phyloP scores from a whole-genome alignment of 805 yeast species.

The Candida awuae region DNA sequence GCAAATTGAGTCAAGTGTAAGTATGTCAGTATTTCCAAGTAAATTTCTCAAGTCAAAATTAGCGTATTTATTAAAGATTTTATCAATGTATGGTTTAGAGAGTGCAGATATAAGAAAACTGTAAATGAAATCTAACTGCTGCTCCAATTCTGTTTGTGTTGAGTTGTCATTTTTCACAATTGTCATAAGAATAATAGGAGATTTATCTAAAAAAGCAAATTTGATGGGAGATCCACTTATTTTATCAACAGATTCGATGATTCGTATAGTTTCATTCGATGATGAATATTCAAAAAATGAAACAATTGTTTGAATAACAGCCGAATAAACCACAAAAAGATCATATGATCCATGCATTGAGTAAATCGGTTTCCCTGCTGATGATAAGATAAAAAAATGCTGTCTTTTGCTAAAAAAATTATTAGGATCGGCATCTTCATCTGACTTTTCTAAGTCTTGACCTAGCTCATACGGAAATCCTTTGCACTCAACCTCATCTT shows the following conservation, averaged over 20 bases:
- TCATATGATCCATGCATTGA: conserved; percentile 69
- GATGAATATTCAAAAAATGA: conserved; percentile 50
- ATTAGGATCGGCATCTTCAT: conserved; percentile 22
- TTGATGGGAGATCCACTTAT: conserved; percentile 28
- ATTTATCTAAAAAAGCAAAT: conserved; percentile 52
- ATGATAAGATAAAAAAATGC: conserved; percentile 70
- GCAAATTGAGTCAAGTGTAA: conserved; percentile 60
- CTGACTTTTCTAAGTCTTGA: conserved; percentile 21
- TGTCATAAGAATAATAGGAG: conserved; percentile 70
- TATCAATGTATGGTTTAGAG: conserved; percentile 68
- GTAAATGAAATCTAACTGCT: conserved; percentile 66
- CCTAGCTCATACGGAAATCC: conserved; percentile 14
- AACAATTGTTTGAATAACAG: conserved; percentile 71
- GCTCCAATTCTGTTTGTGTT: conserved; percentile 36
- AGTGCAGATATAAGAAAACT: conserved; percentile 74
- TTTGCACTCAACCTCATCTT: background rate
- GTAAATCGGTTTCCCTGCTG: conserved; percentile 86
- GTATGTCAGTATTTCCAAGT: conserved; percentile 65
- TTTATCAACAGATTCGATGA: conserved; percentile 40
- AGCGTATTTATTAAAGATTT: conserved; percentile 60
- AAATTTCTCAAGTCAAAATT: conserved; percentile 76
- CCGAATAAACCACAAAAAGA: conserved; percentile 61
- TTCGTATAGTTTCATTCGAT: conserved; percentile 33
- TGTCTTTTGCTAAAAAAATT: conserved; percentile 36
- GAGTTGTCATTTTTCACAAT: conserved; percentile 51